Percentiles rank a stretch among this genome's conserved stretches.
Conservation (phyloP, 176 grass and related monocot genomes). For the Olyra latifolia region DNA sequence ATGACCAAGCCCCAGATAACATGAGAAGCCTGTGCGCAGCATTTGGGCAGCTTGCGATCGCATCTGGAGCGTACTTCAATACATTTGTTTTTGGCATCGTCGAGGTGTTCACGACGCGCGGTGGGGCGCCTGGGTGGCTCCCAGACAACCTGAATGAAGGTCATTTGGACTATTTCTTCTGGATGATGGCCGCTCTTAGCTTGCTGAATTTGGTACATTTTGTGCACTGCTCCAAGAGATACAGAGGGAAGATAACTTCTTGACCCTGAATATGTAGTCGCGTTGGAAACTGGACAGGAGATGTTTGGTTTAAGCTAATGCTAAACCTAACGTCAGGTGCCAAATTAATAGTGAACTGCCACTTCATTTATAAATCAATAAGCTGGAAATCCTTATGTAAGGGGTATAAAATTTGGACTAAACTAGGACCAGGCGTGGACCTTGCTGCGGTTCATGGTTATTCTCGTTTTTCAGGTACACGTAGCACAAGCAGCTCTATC, state of each 20-base stretch:
- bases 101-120: background rate
- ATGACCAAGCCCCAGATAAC: constrained; percentile 33
- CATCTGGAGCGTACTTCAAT: constrained; percentile 32
- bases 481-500: no score
- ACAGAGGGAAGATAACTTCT: background rate
- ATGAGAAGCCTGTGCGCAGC: constrained; percentile 38
- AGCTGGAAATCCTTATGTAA: no score
- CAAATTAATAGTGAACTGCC: background rate
- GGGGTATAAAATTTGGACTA: no score
- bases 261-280: background rate
- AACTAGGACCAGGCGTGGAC: no score
- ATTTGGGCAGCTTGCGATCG: background rate
- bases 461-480: no score
- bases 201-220: background rate
- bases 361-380: no score
- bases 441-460: no score
- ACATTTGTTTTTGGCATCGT: constrained; percentile 18
- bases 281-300: background rate
- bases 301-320: background rate
- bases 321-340: background rate
- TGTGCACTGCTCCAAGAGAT: background rate
- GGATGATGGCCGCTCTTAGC: background rate
- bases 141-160: constrained; percentile 39
- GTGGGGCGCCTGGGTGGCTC: constrained; percentile 24
- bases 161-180: constrained; percentile 27